Conservation (phyloP, 192 early-diverging fungal genomes). For the Backusella mclennaniae region DNA sequence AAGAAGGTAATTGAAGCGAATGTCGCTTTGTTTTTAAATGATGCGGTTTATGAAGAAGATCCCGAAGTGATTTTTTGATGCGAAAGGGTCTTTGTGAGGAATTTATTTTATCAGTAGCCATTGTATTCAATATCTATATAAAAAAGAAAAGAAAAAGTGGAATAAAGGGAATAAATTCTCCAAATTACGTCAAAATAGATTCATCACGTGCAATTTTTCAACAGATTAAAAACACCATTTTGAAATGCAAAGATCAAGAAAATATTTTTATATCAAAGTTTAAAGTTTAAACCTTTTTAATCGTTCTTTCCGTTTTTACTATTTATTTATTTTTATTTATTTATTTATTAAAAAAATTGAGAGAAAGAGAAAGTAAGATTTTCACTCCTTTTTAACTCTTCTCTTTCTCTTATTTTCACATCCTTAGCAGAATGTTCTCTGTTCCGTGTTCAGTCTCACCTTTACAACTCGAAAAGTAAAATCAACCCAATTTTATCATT, state of each 20-base stretch:
- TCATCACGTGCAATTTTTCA: slow-evolving; percentile 2
- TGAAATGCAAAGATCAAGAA: not conserved
- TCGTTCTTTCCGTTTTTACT: slow-evolving; percentile 8
- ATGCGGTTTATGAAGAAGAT: slow-evolving; percentile 8
- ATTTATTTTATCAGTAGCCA: not conserved
- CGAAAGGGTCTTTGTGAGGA: slow-evolving; percentile 6
- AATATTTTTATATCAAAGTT: not conserved
- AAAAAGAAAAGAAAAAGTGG: not conserved
- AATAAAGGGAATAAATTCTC: not conserved
- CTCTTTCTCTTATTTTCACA: not conserved
- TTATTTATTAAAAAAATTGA: not conserved
- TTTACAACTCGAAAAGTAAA: not conserved
- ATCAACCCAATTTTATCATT: not conserved
- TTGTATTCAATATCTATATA: not conserved
- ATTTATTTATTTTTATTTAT: slow-evolving; percentile 14
- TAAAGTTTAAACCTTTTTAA: slow-evolving; percentile 11
- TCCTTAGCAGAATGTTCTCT: not conserved
- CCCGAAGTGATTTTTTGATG: slow-evolving; percentile 16
- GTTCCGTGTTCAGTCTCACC: not conserved
- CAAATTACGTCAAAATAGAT: not conserved
- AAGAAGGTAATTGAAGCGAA: slow-evolving; percentile 12
- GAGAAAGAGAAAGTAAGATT: not conserved
- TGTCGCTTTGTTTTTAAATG: not conserved
- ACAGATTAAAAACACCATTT: not conserved
- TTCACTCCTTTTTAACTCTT: not conserved